These are phyloP conservation scores for Paradendryphiella salina DNA, from an alignment of 2,329 filamentous ascomycete species.

Conservation along the genomic window DNA sequence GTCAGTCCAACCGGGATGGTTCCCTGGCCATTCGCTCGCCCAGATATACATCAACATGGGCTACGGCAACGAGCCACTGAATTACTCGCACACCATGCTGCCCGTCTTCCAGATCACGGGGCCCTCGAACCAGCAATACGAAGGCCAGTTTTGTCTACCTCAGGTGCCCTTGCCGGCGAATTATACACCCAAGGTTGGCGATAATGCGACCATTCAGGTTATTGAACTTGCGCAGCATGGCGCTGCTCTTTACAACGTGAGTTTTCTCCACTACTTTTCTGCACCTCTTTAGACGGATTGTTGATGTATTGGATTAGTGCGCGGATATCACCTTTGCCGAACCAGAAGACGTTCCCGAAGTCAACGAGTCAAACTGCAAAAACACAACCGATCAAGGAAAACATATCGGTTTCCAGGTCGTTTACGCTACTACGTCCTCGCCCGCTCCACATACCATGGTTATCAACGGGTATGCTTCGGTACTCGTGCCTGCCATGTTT, in stretches of 20 bases:
- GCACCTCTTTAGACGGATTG: neutral
- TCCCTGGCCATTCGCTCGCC: constrained; percentile 80
- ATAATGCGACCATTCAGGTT: constrained; percentile 87
- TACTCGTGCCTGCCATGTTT: constrained; percentile 36
- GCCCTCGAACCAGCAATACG: constrained; percentile 80
- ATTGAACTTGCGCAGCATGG: constrained; percentile 84
- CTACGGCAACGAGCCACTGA: constrained; percentile 75
- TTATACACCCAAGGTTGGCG: constrained; percentile 72
- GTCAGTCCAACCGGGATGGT: constrained; percentile 93
- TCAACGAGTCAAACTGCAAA: constrained; percentile 84
- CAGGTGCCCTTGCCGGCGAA: constrained; percentile 82
- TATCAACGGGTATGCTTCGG: constrained; percentile 32
- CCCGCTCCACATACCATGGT: constrained; percentile 32
- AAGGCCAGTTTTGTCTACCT: constrained; percentile 84
- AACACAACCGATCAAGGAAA: constrained; percentile 64
- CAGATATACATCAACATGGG: constrained; percentile 91
- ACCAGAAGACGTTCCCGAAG: constrained; percentile 71
- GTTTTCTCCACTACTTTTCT: constrained; percentile 32
- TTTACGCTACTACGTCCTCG: constrained; percentile 64
- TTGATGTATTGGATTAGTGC: constrained; percentile 63
- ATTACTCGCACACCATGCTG: constrained; percentile 86
- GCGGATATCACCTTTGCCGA: constrained; percentile 92
- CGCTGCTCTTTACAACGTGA: constrained; percentile 77
- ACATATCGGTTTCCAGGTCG: constrained; percentile 69
- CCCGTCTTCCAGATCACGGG: constrained; percentile 80